A percentile compares a stretch with the other conserved stretches of the same genome.
Conservation (phyloP, 768 basidiomycete species). For the Boletus tomentosulus region DNA sequence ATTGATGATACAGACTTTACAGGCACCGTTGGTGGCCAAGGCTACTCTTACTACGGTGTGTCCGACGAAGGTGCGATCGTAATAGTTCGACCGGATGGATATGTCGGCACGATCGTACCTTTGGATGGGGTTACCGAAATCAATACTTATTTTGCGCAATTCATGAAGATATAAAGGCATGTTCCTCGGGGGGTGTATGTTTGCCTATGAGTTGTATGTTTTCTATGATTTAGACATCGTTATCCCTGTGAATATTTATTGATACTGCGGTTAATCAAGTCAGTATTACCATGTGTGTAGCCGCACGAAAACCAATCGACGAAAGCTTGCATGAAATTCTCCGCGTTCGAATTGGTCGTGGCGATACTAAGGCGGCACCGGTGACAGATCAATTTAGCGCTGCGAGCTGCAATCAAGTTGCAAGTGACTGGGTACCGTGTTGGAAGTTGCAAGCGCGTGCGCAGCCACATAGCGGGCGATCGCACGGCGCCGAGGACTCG, state of each 20-base stretch:
- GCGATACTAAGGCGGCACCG: too few species aligned
- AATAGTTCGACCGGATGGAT: conserved; percentile 42
- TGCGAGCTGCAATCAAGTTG: too few species aligned
- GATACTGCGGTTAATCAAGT: neutral
- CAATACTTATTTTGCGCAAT: conserved; percentile 45
- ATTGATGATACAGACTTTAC: conserved; percentile 52
- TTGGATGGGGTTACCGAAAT: conserved; percentile 37
- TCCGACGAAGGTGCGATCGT: conserved; percentile 24
- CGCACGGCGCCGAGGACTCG: too few species aligned
- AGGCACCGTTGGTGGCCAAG: conserved; percentile 46
- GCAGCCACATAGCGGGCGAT: too few species aligned
- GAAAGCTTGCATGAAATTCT: too few species aligned
- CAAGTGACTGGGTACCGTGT: too few species aligned
- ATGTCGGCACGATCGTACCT: conserved; percentile 54
- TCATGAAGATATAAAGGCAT: conserved; percentile 27
- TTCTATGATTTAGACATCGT: neutral
- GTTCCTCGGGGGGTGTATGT: neutral
- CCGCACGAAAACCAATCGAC: too few species aligned
- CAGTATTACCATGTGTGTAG: too few species aligned
- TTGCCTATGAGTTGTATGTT: neutral
- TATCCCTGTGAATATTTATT: neutral
- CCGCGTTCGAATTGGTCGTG: too few species aligned
- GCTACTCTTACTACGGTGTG: conserved; percentile 52
- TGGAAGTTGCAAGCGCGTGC: too few species aligned
- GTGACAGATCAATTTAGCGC: too few species aligned